Evolutionary conservation across 768 basidiomycete genomes (phyloP), one percentile per base, ranked within the genome.

Genomic region (Phallus indusiatus): DNA sequence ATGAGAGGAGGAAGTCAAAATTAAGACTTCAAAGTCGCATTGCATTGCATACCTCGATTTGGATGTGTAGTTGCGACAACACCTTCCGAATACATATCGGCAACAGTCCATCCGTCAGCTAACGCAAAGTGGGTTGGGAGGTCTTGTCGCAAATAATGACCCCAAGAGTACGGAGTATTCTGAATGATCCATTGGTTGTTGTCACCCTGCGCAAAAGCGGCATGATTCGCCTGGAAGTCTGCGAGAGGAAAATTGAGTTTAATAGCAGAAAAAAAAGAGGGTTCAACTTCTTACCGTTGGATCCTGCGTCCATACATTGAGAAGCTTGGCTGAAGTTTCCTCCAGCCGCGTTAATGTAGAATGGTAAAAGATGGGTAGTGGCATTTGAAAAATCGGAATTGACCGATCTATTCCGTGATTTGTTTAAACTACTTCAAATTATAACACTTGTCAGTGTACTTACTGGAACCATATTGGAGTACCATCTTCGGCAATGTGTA

Each of bases 291-390:
- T 60, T 12, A 60, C 58, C 47, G 49, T 63, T 63, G 33, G 53
- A 56, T 20, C 61, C 62, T n/a, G 58, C 62, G 18, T n/a, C 22
- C 62, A 63, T 60, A 36, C 62, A 61, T 50, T 63, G 61, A 16
- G 61, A 54, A 17, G 57, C 56, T 21, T 37, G 37, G 24, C 53
- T 57, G 16, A 33, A 21, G 11, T 53, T 59, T 14, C 61, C 61
- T 10, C 61, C 61, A 17, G 51, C 57, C 24, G 49, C 57, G 53
- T 62, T 62, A 22, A 62, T 62, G 47, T 60, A 62, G 18, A 51
- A 62, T 20, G 61, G 61, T 10, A 60, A 35, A 9, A 62, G 53
- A 5, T 5, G 50, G 24, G 36, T 52, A 21, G 61, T 62, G 14
- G 17, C 50, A 33, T 62, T 60, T 18, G 59, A 4, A 11, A 60